Base-by-base conservation (phyloP, 192 early-diverging fungal species). In the Gaertneriomyces semiglobifer region DNA sequence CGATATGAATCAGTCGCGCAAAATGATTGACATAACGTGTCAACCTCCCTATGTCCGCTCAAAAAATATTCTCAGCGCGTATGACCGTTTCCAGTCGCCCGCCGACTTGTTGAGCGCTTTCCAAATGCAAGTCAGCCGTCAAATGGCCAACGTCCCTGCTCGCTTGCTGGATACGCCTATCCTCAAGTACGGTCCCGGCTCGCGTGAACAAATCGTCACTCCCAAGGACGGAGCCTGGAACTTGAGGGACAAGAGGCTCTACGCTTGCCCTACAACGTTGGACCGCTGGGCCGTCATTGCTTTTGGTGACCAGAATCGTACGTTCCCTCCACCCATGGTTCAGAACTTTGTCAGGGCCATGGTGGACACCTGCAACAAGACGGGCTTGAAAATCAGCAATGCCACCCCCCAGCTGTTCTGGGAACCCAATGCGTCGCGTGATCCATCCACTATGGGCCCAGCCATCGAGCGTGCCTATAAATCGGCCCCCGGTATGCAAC, bases 341-440 rank as follows among this genome's bases (percentile, higher is more conserved):
- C n/a, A 46, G 20, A 62, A 58, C 16, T 68, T 70, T 41, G 66
- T 70, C 19, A 19, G 5, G 54, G 38, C 62, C 16, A 51, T 56
- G 46, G 18, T 16, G 10, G 18, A 75, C 11, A 82, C 75, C 2
- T 86, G 86, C 72, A 63, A 72, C 52, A 75, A 70, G n/a, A 90
- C 84, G 10, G 90, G 91, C 14, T 81, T 90, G 76, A 66, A 62
- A 8, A 51, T 74, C 41, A 58, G 20, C 78, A 80, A 33, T 14
- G 11, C 59, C 25, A 33, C 25, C 25, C 25, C 59, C 18, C 0
- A 11, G 40, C 9, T 60, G 12, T 9, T 60, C 12, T 60, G 59
- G 40, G 59, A 60, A 20, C 38, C 59, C 25, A 25, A 44, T 44
- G 59, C 59, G 11, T 14, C 42, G 9, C 59, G 59, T 20, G 44